Evolutionary conservation across 1,284 basidiomycete genomes (phyloP), one percentile per base, ranked within the genome.

Genomic region (Ganoderma resinaceum): DNA sequence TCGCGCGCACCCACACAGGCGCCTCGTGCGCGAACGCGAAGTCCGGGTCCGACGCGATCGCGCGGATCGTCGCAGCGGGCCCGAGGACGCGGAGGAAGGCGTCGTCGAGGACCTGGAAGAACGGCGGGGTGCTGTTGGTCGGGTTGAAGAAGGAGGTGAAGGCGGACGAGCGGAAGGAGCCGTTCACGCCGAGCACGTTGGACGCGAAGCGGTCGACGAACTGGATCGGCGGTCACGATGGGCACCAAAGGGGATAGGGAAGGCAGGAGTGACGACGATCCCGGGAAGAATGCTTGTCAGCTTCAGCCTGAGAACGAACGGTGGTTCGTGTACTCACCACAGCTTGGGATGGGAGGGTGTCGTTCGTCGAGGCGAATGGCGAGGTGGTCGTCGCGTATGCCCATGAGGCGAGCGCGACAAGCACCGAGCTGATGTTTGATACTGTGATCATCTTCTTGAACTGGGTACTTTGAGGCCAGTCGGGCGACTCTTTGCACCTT

Each of bases 21-120:
- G 91, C 92, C 78, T 94, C 92, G 73, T 94, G 92, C 29, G 91
- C 92, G 71, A 92, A 87, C 0, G 90, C 87, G 75, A 87, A 91
- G 20, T 85, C 85, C 0, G 83, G 80, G 70, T 88, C 86, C 1
- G 84, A 84, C 0, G 89, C 87, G 29, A 94, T 84, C 67, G 85
- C 78, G 5, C 84, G 84, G 61, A 94, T 84, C 0, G 85, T 85
- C 3, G 92, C 86, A 46, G 81, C 80, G 8, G 78, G 73, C 0
- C 92, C 92, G 2, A 94, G 85, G 70, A 93, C 82, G 40, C 74
- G 62, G 67, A 89, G 79, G 78, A 94, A 94, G 6, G 79, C 81
- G 4, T 80, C 73, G 74, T 93, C 85, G 75, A 92, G 91, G 66
- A 91, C 81, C 76, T 93, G 91, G 80, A 94, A 91, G 75, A 90